phyloP scores from a whole-genome alignment of 2,329 filamentous ascomycete species.

The Cryoendolithus antarcticus region DNA sequence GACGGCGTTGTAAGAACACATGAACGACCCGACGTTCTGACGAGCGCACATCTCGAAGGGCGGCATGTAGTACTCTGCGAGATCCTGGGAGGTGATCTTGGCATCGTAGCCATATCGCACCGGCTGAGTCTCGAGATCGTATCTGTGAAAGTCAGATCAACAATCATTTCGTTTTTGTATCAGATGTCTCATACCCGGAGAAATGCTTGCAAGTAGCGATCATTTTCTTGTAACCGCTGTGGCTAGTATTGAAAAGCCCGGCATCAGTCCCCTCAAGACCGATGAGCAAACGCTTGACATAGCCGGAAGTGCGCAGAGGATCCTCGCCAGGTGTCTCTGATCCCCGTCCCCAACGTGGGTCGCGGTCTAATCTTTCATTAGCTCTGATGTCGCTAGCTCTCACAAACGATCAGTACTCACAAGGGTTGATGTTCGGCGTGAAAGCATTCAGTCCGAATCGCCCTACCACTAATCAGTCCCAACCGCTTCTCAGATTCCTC shows the following conservation, averaged over 20 bases:
- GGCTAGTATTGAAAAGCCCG: too few species aligned
- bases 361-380: background rate
- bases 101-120: conserved; percentile 2
- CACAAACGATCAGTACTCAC: background rate
- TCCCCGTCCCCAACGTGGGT: conserved; percentile 4
- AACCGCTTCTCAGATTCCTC: too few species aligned
- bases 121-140: too few species aligned
- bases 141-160: too few species aligned
- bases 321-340: conserved; percentile 3
- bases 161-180: conserved; percentile 1
- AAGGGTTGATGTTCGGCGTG: conserved; percentile 51
- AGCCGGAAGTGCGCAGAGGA: background rate
- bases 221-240: conserved; percentile 1
- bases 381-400: too few species aligned
- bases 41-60: conserved; percentile 2
- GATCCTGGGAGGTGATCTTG: conserved; percentile 1
- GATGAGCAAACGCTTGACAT: too few species aligned
- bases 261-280: too few species aligned
- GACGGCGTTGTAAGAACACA: conserved; percentile 11
- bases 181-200: conserved; percentile 1
- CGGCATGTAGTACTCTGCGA: conserved; percentile 3
- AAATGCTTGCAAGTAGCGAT: conserved; percentile 5
- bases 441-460: too few species aligned
- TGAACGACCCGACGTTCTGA: conserved; percentile 3
- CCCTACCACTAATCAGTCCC: too few species aligned